Base-by-base conservation (phyloP, 2,329 filamentous ascomycete genomes). In the Alternaria longipes region DNA sequence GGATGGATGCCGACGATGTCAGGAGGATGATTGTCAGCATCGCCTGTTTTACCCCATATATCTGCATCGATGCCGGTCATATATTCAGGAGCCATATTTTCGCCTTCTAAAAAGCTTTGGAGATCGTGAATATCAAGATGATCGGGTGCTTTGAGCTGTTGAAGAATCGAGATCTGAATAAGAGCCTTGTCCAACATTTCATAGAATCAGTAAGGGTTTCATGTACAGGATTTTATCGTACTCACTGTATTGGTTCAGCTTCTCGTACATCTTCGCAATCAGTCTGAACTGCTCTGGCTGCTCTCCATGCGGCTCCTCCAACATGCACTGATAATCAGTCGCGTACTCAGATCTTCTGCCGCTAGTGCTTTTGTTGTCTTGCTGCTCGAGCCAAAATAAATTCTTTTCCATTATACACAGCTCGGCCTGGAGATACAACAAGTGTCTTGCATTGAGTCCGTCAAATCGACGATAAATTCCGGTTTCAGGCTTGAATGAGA, bases 401-500 rank as follows among this genome's bases (percentile, higher is more conserved):
- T 26, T 5, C 12, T 24, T 47, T 24, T 58, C 59, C 8, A 61
- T 14, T 11, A 4, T 24, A 11, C 34, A 52, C 11, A 69, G 49
- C 3, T 69, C 67, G 0, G 54, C 55, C 32, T 71, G 65, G 6
- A 64, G 20, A 22, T 69, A 68, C 1, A 68, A 30, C 8, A 69
- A 11, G 3, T 56, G 67, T 2, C 59, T 60, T 2, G 60, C 58
- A 28, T 71, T 70, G 7, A 70, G 56, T 0, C 55, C 58, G 14
- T 55, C 54, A 24, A 71, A 71, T 1, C 58, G 44, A 0, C 67
- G 66, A 24, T 66, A 68, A 9, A 69, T 68, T 1, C 41, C 49
- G 0, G 52, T 64, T 16, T 69, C 58, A 4, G 68, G 66, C 12
- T 28, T 42, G 0, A 56, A 18, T 1, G 42, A 53, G 45, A 70